These are phyloP conservation scores for Linnemannia zychae DNA, from an alignment of 192 early-diverging fungal species.

Conservation along the genomic window DNA sequence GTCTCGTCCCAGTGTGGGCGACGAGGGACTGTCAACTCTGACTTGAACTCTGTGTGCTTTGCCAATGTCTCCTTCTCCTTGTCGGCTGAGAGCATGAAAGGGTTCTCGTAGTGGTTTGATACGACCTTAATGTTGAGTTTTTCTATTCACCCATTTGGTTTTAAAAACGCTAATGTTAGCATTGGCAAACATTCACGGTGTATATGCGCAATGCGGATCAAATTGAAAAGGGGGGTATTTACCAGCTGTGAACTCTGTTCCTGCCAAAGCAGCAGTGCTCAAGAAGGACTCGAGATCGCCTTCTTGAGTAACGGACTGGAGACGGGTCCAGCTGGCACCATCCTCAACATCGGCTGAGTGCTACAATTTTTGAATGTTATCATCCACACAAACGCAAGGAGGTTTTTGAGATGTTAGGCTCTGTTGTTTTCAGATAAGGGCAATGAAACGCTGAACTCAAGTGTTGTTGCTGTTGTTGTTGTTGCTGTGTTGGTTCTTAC, in stretches of 20 bases:
- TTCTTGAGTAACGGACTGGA: conserved; percentile 97
- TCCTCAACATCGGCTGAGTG: conserved; percentile 92
- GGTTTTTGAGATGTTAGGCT: too few species aligned
- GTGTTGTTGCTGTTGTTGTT: background rate
- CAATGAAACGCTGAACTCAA: too few species aligned
- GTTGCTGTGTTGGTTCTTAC: conserved; percentile 42
- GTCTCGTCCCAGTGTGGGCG: conserved; percentile 88
- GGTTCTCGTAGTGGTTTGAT: conserved; percentile 79
- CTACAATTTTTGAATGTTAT: too few species aligned
- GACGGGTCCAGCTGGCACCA: conserved; percentile 84
- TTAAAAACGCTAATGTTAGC: too few species aligned
- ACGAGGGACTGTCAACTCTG: conserved; percentile 87
- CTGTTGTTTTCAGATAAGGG: too few species aligned
- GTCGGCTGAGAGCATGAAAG: conserved; percentile 83
- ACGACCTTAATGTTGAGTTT: conserved; percentile 89
- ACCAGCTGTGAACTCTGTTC: conserved; percentile 93
- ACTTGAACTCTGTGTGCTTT: conserved; percentile 83
- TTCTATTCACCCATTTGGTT: conserved; percentile 56
- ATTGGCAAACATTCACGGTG: too few species aligned
- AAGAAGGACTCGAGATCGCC: conserved; percentile 98
- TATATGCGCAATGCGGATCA: background rate
- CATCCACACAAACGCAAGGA: background rate
- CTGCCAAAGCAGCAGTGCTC: conserved; percentile 93
- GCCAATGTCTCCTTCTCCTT: conserved; percentile 84
- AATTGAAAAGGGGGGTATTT: conserved; percentile 8